phyloP scores from a whole-genome alignment of 345 rosid genomes.

The Eucalyptus decipiens region DNA sequence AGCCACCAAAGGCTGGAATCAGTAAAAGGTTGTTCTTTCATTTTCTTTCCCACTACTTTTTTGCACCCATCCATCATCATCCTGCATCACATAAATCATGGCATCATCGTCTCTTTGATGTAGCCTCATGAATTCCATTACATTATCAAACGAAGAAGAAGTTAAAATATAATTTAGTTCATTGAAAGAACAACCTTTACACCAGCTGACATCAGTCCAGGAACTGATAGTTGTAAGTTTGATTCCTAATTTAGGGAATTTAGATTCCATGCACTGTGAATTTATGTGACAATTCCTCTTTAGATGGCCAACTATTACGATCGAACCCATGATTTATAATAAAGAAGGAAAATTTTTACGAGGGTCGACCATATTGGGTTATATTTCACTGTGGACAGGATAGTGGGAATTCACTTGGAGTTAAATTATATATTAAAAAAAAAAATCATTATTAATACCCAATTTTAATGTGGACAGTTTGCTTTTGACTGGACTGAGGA shows the following conservation, averaged over 20 bases:
- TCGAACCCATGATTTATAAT: not conserved
- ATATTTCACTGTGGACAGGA: not conserved
- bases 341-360: not conserved
- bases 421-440: not conserved
- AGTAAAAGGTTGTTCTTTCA: too few species aligned
- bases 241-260: too few species aligned
- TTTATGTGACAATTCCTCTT: rapidly evolving
- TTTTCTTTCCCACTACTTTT: too few species aligned
- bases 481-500: not conserved
- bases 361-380: not conserved
- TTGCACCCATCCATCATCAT: too few species aligned
- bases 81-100: too few species aligned
- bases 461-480: not conserved
- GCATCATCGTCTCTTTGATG: too few species aligned
- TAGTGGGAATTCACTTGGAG: not conserved
- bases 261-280: rapidly evolving
- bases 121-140: too few species aligned
- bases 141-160: not conserved
- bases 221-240: too few species aligned
- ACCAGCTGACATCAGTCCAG: too few species aligned
- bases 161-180: too few species aligned
- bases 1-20: too few species aligned
- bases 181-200: too few species aligned
- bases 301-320: not conserved
- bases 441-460: rapidly evolving